phyloP scores from a whole-genome alignment of 345 rosid species.

The Arabis alpina region DNA sequence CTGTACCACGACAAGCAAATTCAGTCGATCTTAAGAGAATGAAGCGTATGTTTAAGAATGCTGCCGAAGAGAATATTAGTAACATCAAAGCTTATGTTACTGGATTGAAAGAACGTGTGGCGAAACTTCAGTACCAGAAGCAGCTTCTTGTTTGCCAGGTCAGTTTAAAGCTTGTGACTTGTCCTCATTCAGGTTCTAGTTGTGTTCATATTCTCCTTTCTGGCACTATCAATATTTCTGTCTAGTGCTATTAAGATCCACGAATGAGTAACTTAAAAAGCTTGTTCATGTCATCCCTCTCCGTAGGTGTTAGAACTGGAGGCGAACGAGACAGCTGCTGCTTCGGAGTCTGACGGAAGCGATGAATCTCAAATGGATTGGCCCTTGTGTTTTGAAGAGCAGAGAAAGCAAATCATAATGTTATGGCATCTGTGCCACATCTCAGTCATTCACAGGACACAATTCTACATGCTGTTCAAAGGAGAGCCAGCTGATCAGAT shows the following conservation, averaged over 20 bases:
- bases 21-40: conserved; percentile 91
- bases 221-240: not conserved
- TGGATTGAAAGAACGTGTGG: conserved; percentile 90
- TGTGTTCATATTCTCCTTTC: not conserved
- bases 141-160: conserved; percentile 99
- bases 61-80: conserved; percentile 89
- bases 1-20: conserved; percentile 53
- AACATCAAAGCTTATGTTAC: conserved; percentile 87
- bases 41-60: conserved; percentile 93
- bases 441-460: conserved; percentile 86
- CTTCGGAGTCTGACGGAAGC: conserved; percentile 44
- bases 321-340: conserved; percentile 54
- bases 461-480: conserved; percentile 76
- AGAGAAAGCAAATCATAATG: conserved; percentile 89
- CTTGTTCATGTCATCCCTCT: conserved; percentile 1
- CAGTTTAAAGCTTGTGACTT: conserved; percentile 29
- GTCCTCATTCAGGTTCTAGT: not conserved
- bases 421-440: conserved; percentile 97
- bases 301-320: conserved; percentile 83
- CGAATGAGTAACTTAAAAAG: conserved; percentile 13
- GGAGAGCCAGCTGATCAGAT: conserved; percentile 89
- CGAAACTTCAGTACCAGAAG: conserved; percentile 95
- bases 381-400: conserved; percentile 75
- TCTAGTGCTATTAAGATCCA: not conserved
- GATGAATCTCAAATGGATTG: conserved; percentile 70